Conservation (phyloP, 306 rosid species). For the Mimosa bimucronata region DNA sequence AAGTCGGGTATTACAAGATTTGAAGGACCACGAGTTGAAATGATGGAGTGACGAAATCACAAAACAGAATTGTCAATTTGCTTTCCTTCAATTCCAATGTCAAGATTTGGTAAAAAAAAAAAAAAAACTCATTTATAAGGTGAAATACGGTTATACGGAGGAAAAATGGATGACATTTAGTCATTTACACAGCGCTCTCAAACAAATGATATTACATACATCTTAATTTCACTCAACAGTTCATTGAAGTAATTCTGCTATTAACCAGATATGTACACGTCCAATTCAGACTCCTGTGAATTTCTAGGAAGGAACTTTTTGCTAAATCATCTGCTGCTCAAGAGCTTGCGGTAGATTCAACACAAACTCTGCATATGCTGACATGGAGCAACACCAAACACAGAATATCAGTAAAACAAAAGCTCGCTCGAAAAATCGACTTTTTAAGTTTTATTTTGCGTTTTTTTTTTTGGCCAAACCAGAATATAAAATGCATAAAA, state of each 20-base stretch:
- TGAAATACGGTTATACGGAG: not conserved
- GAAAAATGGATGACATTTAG: not conserved
- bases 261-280: conserved; percentile 52
- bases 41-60: not conserved
- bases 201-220: conserved; percentile 36
- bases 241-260: conserved; percentile 16
- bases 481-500: not conserved
- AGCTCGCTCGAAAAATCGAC: conserved; percentile 8
- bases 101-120: too few relatives aligned
- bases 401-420: conserved; percentile 1
- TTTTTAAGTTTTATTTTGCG: not conserved
- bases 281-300: conserved; percentile 31
- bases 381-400: conserved; percentile 14
- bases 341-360: conserved; percentile 78
- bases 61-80: not conserved
- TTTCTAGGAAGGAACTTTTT: conserved; percentile 41
- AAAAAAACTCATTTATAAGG: too few relatives aligned
- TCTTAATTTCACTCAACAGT: conserved; percentile 18
- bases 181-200: conserved; percentile 11
- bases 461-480: not conserved
- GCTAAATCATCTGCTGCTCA: conserved; percentile 60
- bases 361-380: conserved; percentile 96
- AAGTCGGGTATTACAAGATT: not conserved
- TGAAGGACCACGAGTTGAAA: too few relatives aligned
- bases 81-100: not conserved